Base-by-base conservation (phyloP, 2,329 filamentous ascomycete genomes). In the Penicillium hesseltinei region DNA sequence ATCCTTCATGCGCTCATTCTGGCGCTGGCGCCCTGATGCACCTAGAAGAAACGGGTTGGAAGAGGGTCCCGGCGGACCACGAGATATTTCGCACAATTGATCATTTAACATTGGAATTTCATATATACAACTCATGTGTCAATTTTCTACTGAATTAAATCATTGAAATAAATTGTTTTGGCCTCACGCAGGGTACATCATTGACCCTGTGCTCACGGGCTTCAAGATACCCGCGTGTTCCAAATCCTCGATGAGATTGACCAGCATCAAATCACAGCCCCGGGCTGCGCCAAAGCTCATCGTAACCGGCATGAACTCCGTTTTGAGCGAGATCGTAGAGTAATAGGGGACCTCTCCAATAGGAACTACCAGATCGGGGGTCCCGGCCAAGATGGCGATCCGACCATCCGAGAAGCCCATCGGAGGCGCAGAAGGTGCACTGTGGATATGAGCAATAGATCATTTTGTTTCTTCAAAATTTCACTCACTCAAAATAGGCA, bases 221-320 rank as follows among this genome's bases (percentile, higher is more conserved):
- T 56, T 63, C 29, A 73, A 31, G 25, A 73, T 65, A 0, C 69
- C 69, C n/a, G 56, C 54, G 15, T 62, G 56, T 11, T 62, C 62
- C 27, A 72, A 43, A 8, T 65, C 68, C n/a, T 64, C 47, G 6
- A 72, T 62, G 36, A 74, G 54, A 31, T 64, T 62, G 15, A 67
- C 70, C 51, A 73, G 62, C 57, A 73, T 65, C 17, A 68, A 53
- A 57, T 75, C 73, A 51, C 70, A 72, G 1, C 72, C 71, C 6
- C 66, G 69, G 3, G 66, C 63, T 23, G 66, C 68, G 1, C 71
- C 50, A 29, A 74, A 57, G 55, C 68, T 69, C 50, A 75, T 65
- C 0, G 66, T 68, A 0, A 75, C 72, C 4, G 73, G 73, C 44
- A 74, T 61, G 40, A 65, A 68, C 48, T 75, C 73, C 4, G 59